Base-by-base conservation (phyloP, 1,139 yeast genomes). In the Candida sanyaensis region DNA sequence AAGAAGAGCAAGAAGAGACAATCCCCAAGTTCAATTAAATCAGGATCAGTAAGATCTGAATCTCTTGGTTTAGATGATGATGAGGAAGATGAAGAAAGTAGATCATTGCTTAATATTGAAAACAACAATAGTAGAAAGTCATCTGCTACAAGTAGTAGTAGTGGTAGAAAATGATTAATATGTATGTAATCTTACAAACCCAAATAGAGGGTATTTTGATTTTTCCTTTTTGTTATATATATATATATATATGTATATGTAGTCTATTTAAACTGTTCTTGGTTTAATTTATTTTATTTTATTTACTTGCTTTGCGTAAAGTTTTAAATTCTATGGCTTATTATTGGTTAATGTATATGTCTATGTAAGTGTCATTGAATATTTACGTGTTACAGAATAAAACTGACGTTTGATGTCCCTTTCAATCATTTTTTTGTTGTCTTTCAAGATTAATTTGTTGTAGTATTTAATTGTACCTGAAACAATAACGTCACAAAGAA, bases 31-130 rank as follows among this genome's bases (percentile, higher is more conserved):
- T 40, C 50, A n/a, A 39, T 44, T 2, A 42, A 48, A 43, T 47
- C 53, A 5, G 47, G 46, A 30, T 33, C 44, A 6, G 26, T n/a
- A 6, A 33, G 27, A 42, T 47, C 53, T 4, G 47, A 46, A 24
- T 33, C 44, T 12, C 10, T 17, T 17, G 36, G 36, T 41, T 40
- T 50, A 36, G 50, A 40, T 12, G 40, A 45, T 41, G 48, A 40
- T 29, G 50, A 48, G 5, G 49, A 43, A 9, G 42, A 36, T 36
- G 54, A 50, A 44, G 54, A 50, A 36, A 41, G 36, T 41, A 36
- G 41, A 37, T 34, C 51, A 28, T 47, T 50, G 26, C 42, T 48
- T 41, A 29, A 21, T 31, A 29, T 24, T 24, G 41, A 30, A 3
- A 37, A 27, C 23, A 38, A 39, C 24, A 17, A 17, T 17, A 41